Conservation (phyloP, 208 protist genomes). For the Crithidia fasciculata region DNA sequence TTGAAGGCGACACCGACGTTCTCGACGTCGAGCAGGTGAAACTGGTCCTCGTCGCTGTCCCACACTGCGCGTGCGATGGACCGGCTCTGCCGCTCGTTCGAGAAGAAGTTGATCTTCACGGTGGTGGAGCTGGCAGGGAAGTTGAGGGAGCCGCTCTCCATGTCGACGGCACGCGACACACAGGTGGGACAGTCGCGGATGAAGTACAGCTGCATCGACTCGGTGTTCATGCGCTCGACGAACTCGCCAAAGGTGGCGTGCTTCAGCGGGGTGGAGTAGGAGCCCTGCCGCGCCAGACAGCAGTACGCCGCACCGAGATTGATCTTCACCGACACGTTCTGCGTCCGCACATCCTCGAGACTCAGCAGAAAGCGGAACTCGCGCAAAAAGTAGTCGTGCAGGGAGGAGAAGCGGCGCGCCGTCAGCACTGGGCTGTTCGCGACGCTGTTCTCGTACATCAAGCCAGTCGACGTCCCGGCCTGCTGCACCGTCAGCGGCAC, state of each 20-base stretch:
- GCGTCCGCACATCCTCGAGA: slow-evolving; percentile 75
- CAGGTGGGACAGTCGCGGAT: slow-evolving; percentile 79
- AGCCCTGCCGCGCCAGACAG: slow-evolving; percentile 77
- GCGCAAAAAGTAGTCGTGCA: slow-evolving; percentile 75
- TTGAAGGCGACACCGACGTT: slow-evolving; percentile 80
- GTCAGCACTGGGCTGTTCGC: slow-evolving; percentile 83
- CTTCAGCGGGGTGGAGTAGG: slow-evolving; percentile 78
- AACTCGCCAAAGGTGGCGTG: slow-evolving; percentile 85
- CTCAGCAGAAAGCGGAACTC: slow-evolving; percentile 72
- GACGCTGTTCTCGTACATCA: slow-evolving; percentile 43
- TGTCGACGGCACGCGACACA: slow-evolving; percentile 83
- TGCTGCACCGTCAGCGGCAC: slow-evolving; percentile 59
- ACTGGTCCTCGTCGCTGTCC: slow-evolving; percentile 74
- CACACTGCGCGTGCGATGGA: slow-evolving; percentile 82
- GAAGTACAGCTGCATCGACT: slow-evolving; percentile 90
- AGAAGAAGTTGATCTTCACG: slow-evolving; percentile 87
- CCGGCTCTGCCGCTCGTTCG: slow-evolving; percentile 79
- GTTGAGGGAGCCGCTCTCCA: slow-evolving; percentile 72
- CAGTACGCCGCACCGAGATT: slow-evolving; percentile 85
- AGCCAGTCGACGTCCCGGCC: slow-evolving; percentile 13
- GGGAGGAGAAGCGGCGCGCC: slow-evolving; percentile 58
- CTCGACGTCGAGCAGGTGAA: slow-evolving; percentile 84
- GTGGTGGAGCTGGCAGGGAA: slow-evolving; percentile 70
- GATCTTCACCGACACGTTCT: slow-evolving; percentile 78
- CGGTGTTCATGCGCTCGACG: slow-evolving; percentile 85